phyloP scores from a whole-genome alignment of 1,139 yeast species.

The Geotrichum bryndzae region DNA sequence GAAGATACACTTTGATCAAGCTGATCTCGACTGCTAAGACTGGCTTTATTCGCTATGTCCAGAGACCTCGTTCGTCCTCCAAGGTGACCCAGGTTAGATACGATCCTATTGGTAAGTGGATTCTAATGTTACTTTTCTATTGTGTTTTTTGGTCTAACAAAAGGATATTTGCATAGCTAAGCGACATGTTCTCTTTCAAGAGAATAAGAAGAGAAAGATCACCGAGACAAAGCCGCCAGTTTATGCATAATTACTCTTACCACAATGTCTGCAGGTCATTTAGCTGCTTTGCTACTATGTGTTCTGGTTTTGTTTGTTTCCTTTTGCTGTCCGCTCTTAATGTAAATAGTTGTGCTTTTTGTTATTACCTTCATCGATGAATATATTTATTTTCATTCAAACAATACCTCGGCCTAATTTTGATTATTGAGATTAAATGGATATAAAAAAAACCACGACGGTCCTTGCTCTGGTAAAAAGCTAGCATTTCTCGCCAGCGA shows the following conservation, averaged over 20 bases:
- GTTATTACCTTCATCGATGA: neutral
- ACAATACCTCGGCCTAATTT: neutral
- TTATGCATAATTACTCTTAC: slow-evolving; percentile 18
- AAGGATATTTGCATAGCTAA: slow-evolving; percentile 37
- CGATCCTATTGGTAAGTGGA: slow-evolving; percentile 57
- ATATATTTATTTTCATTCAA: neutral
- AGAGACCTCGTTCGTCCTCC: slow-evolving; percentile 76
- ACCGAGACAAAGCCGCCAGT: slow-evolving; percentile 47
- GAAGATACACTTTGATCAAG: slow-evolving; percentile 49
- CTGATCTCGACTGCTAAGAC: slow-evolving; percentile 80
- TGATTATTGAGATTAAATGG: neutral
- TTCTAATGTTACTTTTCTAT: neutral
- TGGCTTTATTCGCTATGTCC: slow-evolving; percentile 74
- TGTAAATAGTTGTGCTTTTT: neutral
- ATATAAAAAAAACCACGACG: neutral
- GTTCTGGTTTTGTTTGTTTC: neutral
- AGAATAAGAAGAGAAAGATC: slow-evolving; percentile 77
- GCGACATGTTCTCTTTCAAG: slow-evolving; percentile 82
- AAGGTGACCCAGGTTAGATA: slow-evolving; percentile 77
- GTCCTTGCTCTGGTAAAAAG: neutral
- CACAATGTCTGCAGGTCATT: neutral
- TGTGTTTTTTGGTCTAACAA: neutral
- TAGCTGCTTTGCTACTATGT: neutral
- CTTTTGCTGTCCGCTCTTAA: neutral
- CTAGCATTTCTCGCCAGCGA: neutral